phyloP scores from a whole-genome alignment of 768 basidiomycete genomes.

The Termitomyces sp. region DNA sequence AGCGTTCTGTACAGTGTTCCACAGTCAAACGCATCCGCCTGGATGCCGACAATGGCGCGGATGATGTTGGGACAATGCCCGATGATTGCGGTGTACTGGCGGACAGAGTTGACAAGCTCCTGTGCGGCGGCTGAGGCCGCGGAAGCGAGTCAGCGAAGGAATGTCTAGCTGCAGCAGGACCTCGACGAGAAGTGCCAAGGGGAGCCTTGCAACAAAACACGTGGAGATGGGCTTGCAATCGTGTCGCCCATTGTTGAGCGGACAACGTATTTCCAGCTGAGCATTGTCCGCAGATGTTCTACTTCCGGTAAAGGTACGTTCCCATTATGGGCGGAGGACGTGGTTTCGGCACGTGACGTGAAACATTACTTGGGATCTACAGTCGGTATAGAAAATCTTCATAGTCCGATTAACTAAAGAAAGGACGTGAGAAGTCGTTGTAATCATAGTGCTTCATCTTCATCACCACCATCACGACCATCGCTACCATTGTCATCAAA shows the following conservation, averaged over 20 bases:
- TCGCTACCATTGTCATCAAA: conserved; percentile 23
- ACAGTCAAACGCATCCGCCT: background rate
- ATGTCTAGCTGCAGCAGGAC: background rate
- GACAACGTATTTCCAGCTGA: background rate
- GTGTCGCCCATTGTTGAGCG: background rate
- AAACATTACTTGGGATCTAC: too few species aligned
- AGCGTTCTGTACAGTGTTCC: background rate
- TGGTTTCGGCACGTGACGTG: too few species aligned
- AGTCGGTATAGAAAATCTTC: background rate
- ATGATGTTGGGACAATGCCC: background rate
- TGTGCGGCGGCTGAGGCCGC: background rate
- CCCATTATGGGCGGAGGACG: background rate
- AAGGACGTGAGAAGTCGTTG: too few species aligned
- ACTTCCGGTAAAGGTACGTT: background rate
- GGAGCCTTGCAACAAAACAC: background rate
- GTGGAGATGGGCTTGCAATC: background rate
- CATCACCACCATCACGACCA: background rate
- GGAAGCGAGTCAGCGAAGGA: background rate
- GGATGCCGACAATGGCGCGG: too few species aligned
- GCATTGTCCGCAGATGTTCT: background rate
- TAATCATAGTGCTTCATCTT: background rate
- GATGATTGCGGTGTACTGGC: background rate
- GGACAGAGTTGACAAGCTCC: background rate
- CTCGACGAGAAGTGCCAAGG: background rate
- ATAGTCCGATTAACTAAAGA: too few species aligned